phyloP scores from a whole-genome alignment of 192 early-diverging fungal genomes.

The Coemansia reversa region DNA sequence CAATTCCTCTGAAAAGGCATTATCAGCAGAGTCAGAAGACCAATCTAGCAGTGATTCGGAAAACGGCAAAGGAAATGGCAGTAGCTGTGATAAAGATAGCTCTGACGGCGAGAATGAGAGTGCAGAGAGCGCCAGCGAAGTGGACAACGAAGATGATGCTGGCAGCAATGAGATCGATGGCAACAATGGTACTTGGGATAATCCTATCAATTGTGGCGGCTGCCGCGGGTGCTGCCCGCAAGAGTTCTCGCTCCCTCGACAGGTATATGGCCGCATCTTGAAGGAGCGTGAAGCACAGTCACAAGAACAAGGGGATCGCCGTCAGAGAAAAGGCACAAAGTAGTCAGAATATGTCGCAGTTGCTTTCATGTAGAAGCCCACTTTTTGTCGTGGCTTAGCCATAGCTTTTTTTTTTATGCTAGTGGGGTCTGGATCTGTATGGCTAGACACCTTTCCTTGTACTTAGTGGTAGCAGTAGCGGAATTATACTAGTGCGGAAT shows the following conservation, averaged over 20 bases:
- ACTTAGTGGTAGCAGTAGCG: no score
- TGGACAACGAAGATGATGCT: no score
- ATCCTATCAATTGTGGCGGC: conserved; percentile 1
- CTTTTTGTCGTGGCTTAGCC: no score
- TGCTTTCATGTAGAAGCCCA: no score
- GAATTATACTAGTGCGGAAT: no score
- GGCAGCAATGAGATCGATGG: neutral
- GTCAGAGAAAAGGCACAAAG: conserved; percentile 9
- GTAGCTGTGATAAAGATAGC: neutral
- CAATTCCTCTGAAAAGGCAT: neutral
- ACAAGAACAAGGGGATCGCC: conserved; percentile 2
- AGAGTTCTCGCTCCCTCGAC: conserved; percentile 40
- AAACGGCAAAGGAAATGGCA: neutral
- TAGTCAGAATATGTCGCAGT: neutral
- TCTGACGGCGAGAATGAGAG: neutral
- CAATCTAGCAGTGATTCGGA: neutral
- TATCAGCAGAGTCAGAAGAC: neutral
- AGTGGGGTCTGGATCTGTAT: no score
- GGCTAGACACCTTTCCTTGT: no score
- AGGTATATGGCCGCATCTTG: conserved; percentile 25
- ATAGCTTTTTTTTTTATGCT: no score
- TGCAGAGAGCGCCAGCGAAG: neutral
- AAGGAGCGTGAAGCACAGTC: conserved; percentile 28
- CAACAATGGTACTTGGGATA: conserved; percentile 5
- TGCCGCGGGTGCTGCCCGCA: conserved; percentile 24